Evolutionary conservation across 225 moss, liverwort and hornwort genomes (phyloP), one percentile per base, ranked within the genome.

Genomic region (Physcomitrium patens): DNA sequence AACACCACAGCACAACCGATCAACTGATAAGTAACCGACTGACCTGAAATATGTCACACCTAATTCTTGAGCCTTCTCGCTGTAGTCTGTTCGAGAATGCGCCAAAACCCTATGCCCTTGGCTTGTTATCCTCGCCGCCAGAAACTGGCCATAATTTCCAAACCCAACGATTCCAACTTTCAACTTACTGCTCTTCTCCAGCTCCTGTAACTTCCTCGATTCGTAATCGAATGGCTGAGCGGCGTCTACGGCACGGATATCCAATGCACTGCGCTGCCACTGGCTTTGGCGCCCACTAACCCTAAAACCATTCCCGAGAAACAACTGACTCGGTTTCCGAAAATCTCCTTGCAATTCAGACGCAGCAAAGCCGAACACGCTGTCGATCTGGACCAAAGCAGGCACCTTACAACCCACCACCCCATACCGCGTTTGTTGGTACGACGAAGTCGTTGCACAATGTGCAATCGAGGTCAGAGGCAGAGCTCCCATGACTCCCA

Each of bases 161-260:
- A 96, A 96, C 58, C 96, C 96, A 63, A 96, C 89, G 28, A 96
- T 93, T 37, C 96, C 96, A 65, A 96, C 85, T 76, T 85, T 96
- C 42, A 96, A 76, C 82, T 85, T 91, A 74, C 62, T 89, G 63
- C 81, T 84, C 86, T 75, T 79, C 74, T 86, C 77, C 75, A 93
- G 62, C 86, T 96, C 99, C 66, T 79, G 84, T 57, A 86, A 85
- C 77, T 86, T 84, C 79, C 80, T 77, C 27, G 89, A 81, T 72
- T 99, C 95, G 63, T 89, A 95, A 71, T 99, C 99, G 58, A 90
- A 99, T 27, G 90, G 68, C 82, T 99, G 99, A 13, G 99, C 99
- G n/a, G 99, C 99, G 77, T 99, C 95, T 47, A 99, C 88, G 2
- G 95, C 93, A 15, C 62, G 80, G 13, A 93, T 76, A 17, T 81